Percentiles rank a stretch among this genome's conserved stretches.
Conservation (phyloP, 495 filamentous ascomycete genomes). For the Talaromyces stipitatus region DNA sequence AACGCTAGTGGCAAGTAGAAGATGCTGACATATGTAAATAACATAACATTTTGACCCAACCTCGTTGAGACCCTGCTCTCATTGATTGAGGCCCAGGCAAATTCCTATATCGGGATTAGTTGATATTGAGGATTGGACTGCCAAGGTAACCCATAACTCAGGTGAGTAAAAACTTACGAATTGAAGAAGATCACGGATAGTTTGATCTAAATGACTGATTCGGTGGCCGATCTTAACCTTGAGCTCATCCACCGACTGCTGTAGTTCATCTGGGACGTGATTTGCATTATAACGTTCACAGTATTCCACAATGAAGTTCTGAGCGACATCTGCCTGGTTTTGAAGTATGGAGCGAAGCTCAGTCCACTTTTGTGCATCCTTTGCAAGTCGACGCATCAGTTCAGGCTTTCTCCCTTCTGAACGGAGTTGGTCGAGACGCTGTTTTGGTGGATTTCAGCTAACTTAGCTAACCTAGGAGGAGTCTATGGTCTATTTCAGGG, state of each 20-base stretch:
- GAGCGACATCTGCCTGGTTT: constrained; percentile 9
- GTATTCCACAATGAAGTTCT: constrained; percentile 13
- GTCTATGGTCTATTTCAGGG: not conserved
- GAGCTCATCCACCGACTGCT: constrained; percentile 9
- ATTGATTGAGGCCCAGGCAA: constrained; percentile 19
- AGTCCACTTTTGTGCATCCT: constrained; percentile 15
- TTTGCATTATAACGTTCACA: constrained; percentile 9
- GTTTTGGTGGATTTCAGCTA: not conserved
- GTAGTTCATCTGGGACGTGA: not conserved
- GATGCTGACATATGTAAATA: constrained; percentile 29
- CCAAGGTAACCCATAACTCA: too few species aligned
- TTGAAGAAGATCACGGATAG: constrained; percentile 15
- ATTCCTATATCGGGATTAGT: constrained; percentile 7
- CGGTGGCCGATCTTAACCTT: constrained; percentile 8
- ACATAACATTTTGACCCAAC: constrained; percentile 26
- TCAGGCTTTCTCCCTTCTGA: constrained; percentile 2
- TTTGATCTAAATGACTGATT: constrained; percentile 15
- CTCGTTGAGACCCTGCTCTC: constrained; percentile 25
- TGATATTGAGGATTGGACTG: too few species aligned
- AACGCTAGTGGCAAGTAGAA: constrained; percentile 27
- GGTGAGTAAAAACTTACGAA: constrained; percentile 10
- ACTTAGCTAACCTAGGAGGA: too few species aligned
- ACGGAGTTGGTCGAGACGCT: constrained; percentile 2
- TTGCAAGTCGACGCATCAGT: constrained; percentile 8
- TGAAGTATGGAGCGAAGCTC: constrained; percentile 11